A percentile compares a stretch with the other conserved stretches of the same genome.
phyloP scores from a whole-genome alignment of 1,284 basidiomycete species.

The Cutaneotrichosporon sp. region DNA sequence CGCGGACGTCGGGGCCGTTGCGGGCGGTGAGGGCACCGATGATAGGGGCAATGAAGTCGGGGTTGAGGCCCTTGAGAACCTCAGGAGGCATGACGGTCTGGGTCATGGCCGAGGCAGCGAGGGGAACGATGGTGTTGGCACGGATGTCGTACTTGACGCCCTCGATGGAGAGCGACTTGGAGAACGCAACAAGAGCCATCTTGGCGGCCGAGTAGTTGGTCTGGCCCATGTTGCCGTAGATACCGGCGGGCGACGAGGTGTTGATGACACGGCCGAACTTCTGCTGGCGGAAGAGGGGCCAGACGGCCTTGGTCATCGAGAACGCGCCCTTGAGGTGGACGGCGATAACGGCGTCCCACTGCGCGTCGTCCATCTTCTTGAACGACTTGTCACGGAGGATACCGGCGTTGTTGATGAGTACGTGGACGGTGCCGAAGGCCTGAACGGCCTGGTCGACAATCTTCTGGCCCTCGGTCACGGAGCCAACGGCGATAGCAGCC shows the following conservation, averaged over 20 bases:
- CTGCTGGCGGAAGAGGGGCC: slow-evolving; percentile 94
- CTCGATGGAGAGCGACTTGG: slow-evolving; percentile 87
- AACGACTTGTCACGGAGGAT: slow-evolving; percentile 80
- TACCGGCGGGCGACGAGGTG: slow-evolving; percentile 67
- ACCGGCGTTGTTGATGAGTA: slow-evolving; percentile 95
- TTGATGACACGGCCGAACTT: slow-evolving; percentile 92
- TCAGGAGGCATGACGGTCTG: slow-evolving; percentile 97
- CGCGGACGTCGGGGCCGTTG: slow-evolving; percentile 71
- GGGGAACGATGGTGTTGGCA: slow-evolving; percentile 83
- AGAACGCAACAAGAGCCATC: slow-evolving; percentile 83
- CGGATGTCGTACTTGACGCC: slow-evolving; percentile 93
- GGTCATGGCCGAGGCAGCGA: slow-evolving; percentile 92
- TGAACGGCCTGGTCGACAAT: slow-evolving; percentile 83
- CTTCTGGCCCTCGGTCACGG: slow-evolving; percentile 82
- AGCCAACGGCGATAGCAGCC: slow-evolving; percentile 83
- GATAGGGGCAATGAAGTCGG: slow-evolving; percentile 91
- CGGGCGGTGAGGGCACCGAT: slow-evolving; percentile 64
- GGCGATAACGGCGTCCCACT: slow-evolving; percentile 81
- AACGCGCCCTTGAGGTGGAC: slow-evolving; percentile 96
- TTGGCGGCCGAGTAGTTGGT: slow-evolving; percentile 70
- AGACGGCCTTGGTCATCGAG: slow-evolving; percentile 93
- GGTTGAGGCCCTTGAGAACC: slow-evolving; percentile 88
- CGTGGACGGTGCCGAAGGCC: slow-evolving; percentile 79
- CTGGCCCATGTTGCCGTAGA: slow-evolving; percentile 90
- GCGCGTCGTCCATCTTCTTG: slow-evolving; percentile 85